Conservation (phyloP, 2,329 filamentous ascomycete species). For the Fusarium sp. region DNA sequence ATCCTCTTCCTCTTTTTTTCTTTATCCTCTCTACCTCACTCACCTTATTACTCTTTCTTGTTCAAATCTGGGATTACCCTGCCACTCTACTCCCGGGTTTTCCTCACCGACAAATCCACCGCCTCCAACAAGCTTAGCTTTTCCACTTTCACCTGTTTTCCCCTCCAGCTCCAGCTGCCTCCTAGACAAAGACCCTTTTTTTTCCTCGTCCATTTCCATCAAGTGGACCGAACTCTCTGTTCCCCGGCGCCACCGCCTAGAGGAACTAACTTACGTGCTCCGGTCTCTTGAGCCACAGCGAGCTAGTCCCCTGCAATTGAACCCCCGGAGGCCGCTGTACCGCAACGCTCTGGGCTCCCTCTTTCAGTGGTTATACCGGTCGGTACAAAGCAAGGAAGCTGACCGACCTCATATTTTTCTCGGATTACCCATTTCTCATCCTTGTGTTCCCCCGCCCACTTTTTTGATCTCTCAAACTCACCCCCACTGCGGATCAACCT, state of each 20-base stretch:
- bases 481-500: slow-evolving; percentile 32
- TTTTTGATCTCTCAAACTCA: slow-evolving; percentile 10
- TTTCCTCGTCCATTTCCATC: background rate
- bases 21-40: background rate
- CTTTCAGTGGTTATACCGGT: slow-evolving; percentile 6
- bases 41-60: background rate
- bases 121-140: slow-evolving; percentile 15
- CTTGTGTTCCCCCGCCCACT: background rate
- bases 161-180: background rate
- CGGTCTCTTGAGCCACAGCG: slow-evolving; percentile 19
- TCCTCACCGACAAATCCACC: slow-evolving; percentile 39
- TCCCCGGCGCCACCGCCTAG: slow-evolving; percentile 35
- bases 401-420: slow-evolving; percentile 20
- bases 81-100: slow-evolving; percentile 17
- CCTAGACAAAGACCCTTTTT: slow-evolving; percentile 13
- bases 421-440: background rate
- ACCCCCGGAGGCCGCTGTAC: slow-evolving; percentile 32
- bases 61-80: slow-evolving; percentile 27
- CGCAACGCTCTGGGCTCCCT: slow-evolving; percentile 22
- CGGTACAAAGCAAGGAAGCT: slow-evolving; percentile 10
- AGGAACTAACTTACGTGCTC: background rate
- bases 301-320: slow-evolving; percentile 16
- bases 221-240: slow-evolving; percentile 15
- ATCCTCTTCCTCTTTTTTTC: background rate
- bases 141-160: slow-evolving; percentile 1